phyloP scores from a whole-genome alignment of 306 rosid species.

The Pueraria montana region DNA sequence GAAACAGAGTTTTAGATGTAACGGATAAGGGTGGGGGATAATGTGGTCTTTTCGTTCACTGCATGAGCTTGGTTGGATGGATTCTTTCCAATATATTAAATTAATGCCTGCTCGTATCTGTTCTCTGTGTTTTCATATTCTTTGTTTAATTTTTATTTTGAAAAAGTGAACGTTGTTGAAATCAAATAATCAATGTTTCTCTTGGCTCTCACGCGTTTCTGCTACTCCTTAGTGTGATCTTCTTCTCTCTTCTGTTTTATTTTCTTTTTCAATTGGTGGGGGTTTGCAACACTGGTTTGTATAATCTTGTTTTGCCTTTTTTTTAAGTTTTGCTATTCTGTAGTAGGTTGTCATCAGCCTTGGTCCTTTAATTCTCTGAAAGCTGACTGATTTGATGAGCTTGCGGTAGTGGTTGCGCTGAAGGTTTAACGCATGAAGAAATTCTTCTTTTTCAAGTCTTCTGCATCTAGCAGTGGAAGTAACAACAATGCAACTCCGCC shows the following conservation, averaged over 20 bases:
- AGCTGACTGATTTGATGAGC: slow-evolving; percentile 51
- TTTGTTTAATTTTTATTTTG: slow-evolving; percentile 40
- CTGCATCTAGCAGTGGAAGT: slow-evolving; percentile 70
- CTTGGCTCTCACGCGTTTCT: slow-evolving; percentile 45
- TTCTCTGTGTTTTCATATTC: slow-evolving; percentile 22
- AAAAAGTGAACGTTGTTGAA: slow-evolving; percentile 42
- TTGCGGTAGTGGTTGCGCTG: slow-evolving; percentile 42
- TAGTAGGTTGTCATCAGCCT: slow-evolving; percentile 51
- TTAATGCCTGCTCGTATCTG: slow-evolving; percentile 26
- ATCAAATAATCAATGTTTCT: slow-evolving; percentile 23
- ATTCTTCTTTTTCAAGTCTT: slow-evolving; percentile 84
- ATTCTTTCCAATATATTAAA: slow-evolving; percentile 1
- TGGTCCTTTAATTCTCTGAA: slow-evolving; percentile 37
- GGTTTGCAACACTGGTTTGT: slow-evolving; percentile 22
- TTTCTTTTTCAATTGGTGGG: not conserved
- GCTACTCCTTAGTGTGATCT: slow-evolving; percentile 21
- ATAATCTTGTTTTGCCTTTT: slow-evolving; percentile 24
- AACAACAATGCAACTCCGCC: slow-evolving; percentile 60
- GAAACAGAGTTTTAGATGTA: slow-evolving; percentile 35
- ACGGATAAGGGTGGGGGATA: slow-evolving; percentile 12
- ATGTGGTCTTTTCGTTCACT: slow-evolving; percentile 30
- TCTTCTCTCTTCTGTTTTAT: not conserved
- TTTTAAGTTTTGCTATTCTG: slow-evolving; percentile 26
- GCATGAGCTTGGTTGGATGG: slow-evolving; percentile 18
- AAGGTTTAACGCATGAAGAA: slow-evolving; percentile 75